Conservation (phyloP, 495 filamentous ascomycete species). For the Aspergillus avenaceus region DNA sequence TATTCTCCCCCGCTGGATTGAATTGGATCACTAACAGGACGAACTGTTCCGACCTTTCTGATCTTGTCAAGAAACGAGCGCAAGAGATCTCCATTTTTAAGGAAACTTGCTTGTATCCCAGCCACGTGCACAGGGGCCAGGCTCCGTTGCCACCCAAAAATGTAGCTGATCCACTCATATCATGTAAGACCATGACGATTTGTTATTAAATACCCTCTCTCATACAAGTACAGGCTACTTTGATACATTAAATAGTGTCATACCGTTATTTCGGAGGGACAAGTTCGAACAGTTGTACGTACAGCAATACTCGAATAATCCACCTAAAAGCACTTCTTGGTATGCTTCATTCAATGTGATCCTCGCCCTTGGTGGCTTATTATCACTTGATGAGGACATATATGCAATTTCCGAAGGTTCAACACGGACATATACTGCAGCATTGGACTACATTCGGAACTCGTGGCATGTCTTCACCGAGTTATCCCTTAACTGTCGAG, state of each 20-base stretch:
- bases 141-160: not conserved
- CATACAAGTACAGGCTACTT: not conserved
- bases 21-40: not conserved
- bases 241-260: not conserved
- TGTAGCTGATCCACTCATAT: not conserved
- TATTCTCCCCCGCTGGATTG: not conserved
- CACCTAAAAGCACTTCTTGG: not conserved
- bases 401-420: not conserved
- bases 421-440: not conserved
- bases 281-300: not conserved
- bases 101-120: not conserved
- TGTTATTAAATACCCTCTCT: not conserved
- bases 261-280: not conserved
- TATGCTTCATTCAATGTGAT: not conserved
- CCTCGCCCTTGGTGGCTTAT: not conserved
- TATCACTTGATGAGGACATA: not conserved
- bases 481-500: not conserved
- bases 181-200: not conserved
- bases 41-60: not conserved
- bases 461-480: not conserved
- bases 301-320: not conserved
- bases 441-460: not conserved
- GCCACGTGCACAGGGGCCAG: not conserved
- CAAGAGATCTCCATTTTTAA: not conserved
- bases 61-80: not conserved